Conservation (phyloP, 371 early-diverging fungal species). For the Blyttiomyces sp. region DNA sequence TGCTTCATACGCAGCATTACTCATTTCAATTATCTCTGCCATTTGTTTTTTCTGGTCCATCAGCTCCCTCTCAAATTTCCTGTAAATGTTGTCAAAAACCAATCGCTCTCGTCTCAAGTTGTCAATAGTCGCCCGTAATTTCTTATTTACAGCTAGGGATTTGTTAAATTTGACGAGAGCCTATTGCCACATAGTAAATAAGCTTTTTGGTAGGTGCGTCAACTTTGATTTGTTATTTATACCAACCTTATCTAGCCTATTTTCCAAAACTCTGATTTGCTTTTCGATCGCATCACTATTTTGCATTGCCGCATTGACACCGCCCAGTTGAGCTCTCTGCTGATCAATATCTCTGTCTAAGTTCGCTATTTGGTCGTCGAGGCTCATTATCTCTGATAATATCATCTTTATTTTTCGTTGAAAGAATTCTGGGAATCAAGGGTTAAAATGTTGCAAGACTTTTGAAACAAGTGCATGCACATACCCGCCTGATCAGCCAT, state of each 20-base stretch:
- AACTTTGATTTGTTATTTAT: neutral
- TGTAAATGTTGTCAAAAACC: conserved; percentile 54
- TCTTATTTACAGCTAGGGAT: conserved; percentile 52
- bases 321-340: conserved; percentile 44
- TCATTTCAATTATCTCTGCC: conserved; percentile 57
- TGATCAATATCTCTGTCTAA: conserved; percentile 42
- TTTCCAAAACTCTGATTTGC: conserved; percentile 53
- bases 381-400: conserved; percentile 27
- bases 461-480: too few relatives aligned
- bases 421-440: conserved; percentile 27
- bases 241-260: conserved; percentile 53
- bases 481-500: conserved; percentile 52
- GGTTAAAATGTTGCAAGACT: neutral
- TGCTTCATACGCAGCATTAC: conserved; percentile 56
- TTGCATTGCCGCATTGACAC: conserved; percentile 43
- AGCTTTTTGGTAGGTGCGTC: neutral
- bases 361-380: conserved; percentile 36
- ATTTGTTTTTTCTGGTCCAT: conserved; percentile 53
- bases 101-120: conserved; percentile 52
- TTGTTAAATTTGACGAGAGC: conserved; percentile 57
- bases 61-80: conserved; percentile 53
- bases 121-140: conserved; percentile 45
- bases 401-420: conserved; percentile 39
- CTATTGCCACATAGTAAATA: conserved; percentile 12
- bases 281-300: conserved; percentile 50